Conservation (phyloP, 2,329 filamentous ascomycete genomes). For the Diaporthe vaccinii region DNA sequence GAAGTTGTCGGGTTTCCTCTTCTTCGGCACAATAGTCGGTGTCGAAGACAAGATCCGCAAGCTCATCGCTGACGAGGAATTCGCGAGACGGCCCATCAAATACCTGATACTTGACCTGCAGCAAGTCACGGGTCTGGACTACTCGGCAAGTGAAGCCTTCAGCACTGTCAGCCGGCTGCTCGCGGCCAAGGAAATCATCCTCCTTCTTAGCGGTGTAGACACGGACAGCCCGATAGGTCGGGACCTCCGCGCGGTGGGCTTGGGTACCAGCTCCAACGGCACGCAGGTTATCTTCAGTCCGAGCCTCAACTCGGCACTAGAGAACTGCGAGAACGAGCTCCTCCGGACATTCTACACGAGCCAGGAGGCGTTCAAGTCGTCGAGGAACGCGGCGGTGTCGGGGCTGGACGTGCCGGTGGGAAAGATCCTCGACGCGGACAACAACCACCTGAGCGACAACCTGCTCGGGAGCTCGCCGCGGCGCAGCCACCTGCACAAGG, state of each 20-base stretch:
- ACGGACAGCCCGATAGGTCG: slow-evolving; percentile 81
- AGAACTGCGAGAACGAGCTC: slow-evolving; percentile 95
- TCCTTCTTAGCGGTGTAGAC: slow-evolving; percentile 87
- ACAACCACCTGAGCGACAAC: slow-evolving; percentile 52
- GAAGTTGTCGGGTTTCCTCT: slow-evolving; percentile 94
- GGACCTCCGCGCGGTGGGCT: slow-evolving; percentile 85
- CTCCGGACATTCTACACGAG: slow-evolving; percentile 83
- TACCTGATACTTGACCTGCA: slow-evolving; percentile 91
- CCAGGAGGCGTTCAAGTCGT: slow-evolving; percentile 70
- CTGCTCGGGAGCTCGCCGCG: slow-evolving; percentile 83
- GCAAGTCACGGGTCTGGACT: slow-evolving; percentile 93
- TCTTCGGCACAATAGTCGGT: slow-evolving; percentile 97
- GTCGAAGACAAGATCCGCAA: slow-evolving; percentile 90
- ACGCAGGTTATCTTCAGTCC: slow-evolving; percentile 85
- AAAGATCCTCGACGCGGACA: slow-evolving; percentile 60
- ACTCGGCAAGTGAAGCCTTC: slow-evolving; percentile 95
- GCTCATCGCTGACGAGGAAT: slow-evolving; percentile 86
- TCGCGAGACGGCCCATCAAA: slow-evolving; percentile 82
- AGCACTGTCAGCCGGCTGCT: slow-evolving; percentile 91
- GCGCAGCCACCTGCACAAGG: slow-evolving; percentile 80
- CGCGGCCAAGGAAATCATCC: slow-evolving; percentile 79
- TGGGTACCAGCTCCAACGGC: slow-evolving; percentile 74
- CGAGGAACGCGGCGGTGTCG: slow-evolving; percentile 57
- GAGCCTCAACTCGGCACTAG: slow-evolving; percentile 91
- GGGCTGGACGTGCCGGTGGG: slow-evolving; percentile 65